These are phyloP conservation scores for Amniculicola lignicola DNA, from an alignment of 495 filamentous ascomycete species.

Conservation along the genomic window DNA sequence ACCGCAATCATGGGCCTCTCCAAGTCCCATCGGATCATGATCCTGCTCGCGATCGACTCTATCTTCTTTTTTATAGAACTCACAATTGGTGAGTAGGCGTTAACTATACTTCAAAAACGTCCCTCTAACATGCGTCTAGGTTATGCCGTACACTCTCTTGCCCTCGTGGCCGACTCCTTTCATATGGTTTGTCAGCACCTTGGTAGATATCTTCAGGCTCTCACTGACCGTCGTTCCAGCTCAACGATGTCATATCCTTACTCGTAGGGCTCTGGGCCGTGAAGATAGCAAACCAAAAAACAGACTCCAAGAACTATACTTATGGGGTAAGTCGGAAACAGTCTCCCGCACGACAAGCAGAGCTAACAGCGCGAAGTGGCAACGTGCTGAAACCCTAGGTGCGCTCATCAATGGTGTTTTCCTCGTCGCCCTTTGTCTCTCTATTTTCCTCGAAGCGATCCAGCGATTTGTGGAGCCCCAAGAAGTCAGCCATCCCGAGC, in stretches of 20 bases:
- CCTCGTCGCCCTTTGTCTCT: slow-evolving; percentile 88
- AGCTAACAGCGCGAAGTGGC: slow-evolving; percentile 58
- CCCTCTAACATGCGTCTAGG: slow-evolving; percentile 45
- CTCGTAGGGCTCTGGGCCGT: slow-evolving; percentile 94
- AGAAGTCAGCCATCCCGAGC: slow-evolving; percentile 72
- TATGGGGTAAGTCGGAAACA: slow-evolving; percentile 68
- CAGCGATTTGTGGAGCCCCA: slow-evolving; percentile 86
- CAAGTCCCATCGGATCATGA: slow-evolving; percentile 85
- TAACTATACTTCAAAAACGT: not conserved
- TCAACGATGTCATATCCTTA: slow-evolving; percentile 95
- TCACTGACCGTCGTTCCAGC: slow-evolving; percentile 43
- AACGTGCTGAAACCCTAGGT: slow-evolving; percentile 96
- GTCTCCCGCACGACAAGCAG: slow-evolving; percentile 18
- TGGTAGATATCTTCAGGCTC: not conserved
- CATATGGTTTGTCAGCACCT: slow-evolving; percentile 68
- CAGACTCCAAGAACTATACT: slow-evolving; percentile 81
- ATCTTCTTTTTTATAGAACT: slow-evolving; percentile 89
- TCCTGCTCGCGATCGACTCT: slow-evolving; percentile 86
- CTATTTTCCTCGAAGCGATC: slow-evolving; percentile 92
- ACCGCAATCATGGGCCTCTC: slow-evolving; percentile 72
- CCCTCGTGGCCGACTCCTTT: slow-evolving; percentile 93
- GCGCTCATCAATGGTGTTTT: slow-evolving; percentile 96
- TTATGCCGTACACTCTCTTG: slow-evolving; percentile 82
- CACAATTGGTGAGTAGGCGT: slow-evolving; percentile 61
- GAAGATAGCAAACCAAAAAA: slow-evolving; percentile 72